Base-by-base conservation (phyloP, 768 basidiomycete species). In the Pleurotus pulmonarius region DNA sequence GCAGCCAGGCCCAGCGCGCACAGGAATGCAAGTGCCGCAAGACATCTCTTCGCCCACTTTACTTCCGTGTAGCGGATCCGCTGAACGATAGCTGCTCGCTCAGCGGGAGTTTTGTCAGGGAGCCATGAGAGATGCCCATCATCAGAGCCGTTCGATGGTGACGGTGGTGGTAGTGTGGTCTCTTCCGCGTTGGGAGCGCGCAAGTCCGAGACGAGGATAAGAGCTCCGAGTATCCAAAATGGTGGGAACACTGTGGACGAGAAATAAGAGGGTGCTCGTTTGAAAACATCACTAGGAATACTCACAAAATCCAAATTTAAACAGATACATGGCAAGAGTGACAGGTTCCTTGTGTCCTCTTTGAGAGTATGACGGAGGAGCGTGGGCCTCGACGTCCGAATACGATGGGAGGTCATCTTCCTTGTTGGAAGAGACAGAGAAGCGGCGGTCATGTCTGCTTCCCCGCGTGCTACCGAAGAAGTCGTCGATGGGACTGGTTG, bases 31-130 rank as follows among this genome's bases (percentile, higher is more conserved):
- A 86, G 72, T 1, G 87, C 86, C 59, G 65, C 76, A 41, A 83
- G 68, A 65, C 82, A 85, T 8, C 82, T 72, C 56, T 69, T 71
- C 3, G 83, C 83, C 83, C 83, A 85, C 59, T 83, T 82, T 37
- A 75, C 56, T 58, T 86, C 84, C 3, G 71, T 68, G 37, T 60
- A 64, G 60, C 82, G 76, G 69, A 84, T 75, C 53, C 74, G 68
- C 3, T 68, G 67, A 49, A 85, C 71, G 26, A 83, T 71, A 49
- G 70, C 66, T 46, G 72, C 69, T 25, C 71, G 76, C 60, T 84
- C 83, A 6, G 73, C 77, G 49, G 74, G 74, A 3, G 82, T 81
- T 67, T 79, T 84, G 56, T 80, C 82, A 0, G 78, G 71, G 64
- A 83, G 73, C 85, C 85, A 85, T 12, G 43, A n/a, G 20, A 44